Evolutionary conservation across 2,329 filamentous ascomycete species (phyloP).

Genomic region (Ophiosphaerella korrae): DNA sequence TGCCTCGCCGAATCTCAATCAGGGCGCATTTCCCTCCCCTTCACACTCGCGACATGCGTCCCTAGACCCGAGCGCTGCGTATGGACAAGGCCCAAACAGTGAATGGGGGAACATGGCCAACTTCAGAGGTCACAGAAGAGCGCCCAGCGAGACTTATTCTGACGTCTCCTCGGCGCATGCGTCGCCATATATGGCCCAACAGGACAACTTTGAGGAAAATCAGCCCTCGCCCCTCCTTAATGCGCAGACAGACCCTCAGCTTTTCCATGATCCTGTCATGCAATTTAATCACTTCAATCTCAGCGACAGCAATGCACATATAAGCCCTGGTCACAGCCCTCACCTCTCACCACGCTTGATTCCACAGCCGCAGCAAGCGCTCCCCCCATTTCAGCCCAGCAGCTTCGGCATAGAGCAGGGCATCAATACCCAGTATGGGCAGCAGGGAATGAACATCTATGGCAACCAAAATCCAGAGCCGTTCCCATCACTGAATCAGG

Average conservation of each 20-base stretch:
- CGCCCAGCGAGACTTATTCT: conserved; percentile 83
- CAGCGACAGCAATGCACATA: conserved; percentile 47
- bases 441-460: conserved; percentile 58
- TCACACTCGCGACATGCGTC: conserved; percentile 65
- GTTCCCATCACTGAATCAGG: conserved; percentile 56
- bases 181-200: conserved; percentile 78
- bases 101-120: conserved; percentile 65
- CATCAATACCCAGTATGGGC: conserved; percentile 55
- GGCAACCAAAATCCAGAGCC: conserved; percentile 53
- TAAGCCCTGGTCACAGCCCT: conserved; percentile 72
- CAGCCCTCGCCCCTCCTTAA: conserved; percentile 81
- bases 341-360: conserved; percentile 69
- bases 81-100: conserved; percentile 55
- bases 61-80: conserved; percentile 66
- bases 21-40: conserved; percentile 58
- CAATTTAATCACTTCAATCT: conserved; percentile 81
- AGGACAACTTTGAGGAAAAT: conserved; percentile 79
- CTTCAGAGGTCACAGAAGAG: conserved; percentile 82
- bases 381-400: conserved; percentile 56
- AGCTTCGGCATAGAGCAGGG: conserved; percentile 55
- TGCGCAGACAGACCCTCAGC: conserved; percentile 69
- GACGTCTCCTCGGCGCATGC: conserved; percentile 85
- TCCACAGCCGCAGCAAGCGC: conserved; percentile 71
- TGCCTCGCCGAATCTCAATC: conserved; percentile 59
- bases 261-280: conserved; percentile 75